Base-by-base conservation (phyloP, 1,284 basidiomycete species). In the Leccinum griseonigrum region DNA sequence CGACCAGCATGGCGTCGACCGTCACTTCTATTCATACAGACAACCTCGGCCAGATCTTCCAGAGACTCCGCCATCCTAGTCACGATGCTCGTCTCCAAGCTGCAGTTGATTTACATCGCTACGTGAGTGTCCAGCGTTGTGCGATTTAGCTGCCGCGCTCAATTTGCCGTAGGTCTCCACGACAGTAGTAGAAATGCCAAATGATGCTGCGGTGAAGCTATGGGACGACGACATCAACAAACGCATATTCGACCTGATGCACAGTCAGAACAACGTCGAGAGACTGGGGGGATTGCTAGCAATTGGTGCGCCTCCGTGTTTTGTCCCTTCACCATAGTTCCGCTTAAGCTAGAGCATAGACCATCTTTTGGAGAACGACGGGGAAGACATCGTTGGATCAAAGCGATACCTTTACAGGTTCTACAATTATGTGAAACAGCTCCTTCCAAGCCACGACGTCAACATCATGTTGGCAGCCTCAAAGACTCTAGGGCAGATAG, bases 381-480 rank as follows among this genome's bases (percentile, higher is more conserved):
- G 84, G 40, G 91, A 91, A 71, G 89, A 91, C 72, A 85, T 84
- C 8, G 85, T 91, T 32, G 91, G 91, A 71, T 86, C 87, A 43
- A 88, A 87, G 67, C 80, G 85, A 43, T 90, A 90, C 64, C 84
- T 94, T 43, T 95, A 91, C 75, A 86, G 93, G 43, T 91, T 95
- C 76, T 95, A 92, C 81, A 94, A 95, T 78, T 95, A 95, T 77
- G 90, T 94, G 76, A 94, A 94, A 72, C 85, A 89, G 54, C 84
- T 94, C 28, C 82, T 95, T 18, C 93, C 92, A 7, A 91, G 91
- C 71, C 83, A 85, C 64, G 94, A 95, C 73, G 84, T 91, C 68
- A 90, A 88, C 72, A 89, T 95, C 69, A 95, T 95, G 93, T 82
- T 94, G 54, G 87, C 91, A 1, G 93, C 92, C 2, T 93, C 93